Percentiles rank a stretch among this genome's conserved stretches.
Evolutionary conservation across 352 stramenopile species (phyloP).

Genomic region (Thalassiosira pacifica): DNA sequence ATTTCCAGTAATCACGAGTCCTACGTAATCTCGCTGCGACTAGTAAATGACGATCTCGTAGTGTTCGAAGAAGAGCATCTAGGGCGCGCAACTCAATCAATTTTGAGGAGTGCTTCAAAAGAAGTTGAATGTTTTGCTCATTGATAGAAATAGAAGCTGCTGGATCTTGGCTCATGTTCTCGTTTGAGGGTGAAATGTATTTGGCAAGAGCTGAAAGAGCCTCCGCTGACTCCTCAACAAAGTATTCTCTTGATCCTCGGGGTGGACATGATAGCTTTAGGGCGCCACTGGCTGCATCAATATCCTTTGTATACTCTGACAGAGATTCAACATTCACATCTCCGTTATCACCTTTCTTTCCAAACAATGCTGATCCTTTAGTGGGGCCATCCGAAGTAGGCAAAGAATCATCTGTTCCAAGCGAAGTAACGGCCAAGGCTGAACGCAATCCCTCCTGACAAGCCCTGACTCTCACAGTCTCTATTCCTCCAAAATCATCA

Average conservation of each 20-base stretch:
- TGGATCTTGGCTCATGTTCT: slow-evolving; percentile 7
- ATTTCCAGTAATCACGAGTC: slow-evolving; percentile 70
- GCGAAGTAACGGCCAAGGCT: slow-evolving; percentile 5
- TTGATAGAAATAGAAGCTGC: slow-evolving; percentile 20
- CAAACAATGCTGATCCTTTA: slow-evolving; percentile 22
- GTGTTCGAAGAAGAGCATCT: slow-evolving; percentile 71
- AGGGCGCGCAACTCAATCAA: slow-evolving; percentile 68
- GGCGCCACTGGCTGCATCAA: slow-evolving; percentile 23
- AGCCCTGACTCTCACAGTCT: slow-evolving; percentile 69
- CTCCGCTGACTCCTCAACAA: slow-evolving; percentile 45
- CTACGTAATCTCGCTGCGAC: slow-evolving; percentile 63
- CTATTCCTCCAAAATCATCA: slow-evolving; percentile 67
- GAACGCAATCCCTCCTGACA: slow-evolving; percentile 60
- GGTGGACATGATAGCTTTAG: slow-evolving; percentile 26
- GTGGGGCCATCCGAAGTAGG: background rate
- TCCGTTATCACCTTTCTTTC: slow-evolving; percentile 13
- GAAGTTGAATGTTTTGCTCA: slow-evolving; percentile 41
- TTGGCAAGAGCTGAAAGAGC: slow-evolving; percentile 43
- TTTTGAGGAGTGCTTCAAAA: slow-evolving; percentile 63
- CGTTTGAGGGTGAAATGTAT: slow-evolving; percentile 17
- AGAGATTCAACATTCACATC: background rate
- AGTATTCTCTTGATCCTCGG: slow-evolving; percentile 48
- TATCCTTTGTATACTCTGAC: slow-evolving; percentile 14
- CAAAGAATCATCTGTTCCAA: background rate
- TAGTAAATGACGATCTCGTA: slow-evolving; percentile 72